Base-by-base conservation (phyloP, 169 alveolate species). In the Plasmodium relictum region DNA sequence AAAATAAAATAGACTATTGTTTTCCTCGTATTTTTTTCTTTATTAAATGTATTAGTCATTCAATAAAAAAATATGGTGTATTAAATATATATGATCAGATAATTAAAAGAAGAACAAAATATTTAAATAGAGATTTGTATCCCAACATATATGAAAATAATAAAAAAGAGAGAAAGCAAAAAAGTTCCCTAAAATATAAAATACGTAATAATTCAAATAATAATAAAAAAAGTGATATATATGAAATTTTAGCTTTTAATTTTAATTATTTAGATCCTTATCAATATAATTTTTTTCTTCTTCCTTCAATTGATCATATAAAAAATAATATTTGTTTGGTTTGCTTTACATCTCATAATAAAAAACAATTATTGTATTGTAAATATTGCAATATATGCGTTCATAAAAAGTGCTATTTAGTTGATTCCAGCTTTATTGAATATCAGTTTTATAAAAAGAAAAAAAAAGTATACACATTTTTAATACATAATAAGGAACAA, bases 131-230 rank as follows among this genome's bases (percentile, higher is more conserved):
- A 61, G 91, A 83, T 83, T 41, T 83, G 22, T 83, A 83, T 56
- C 91, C 91, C 3, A 83, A 72, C 41, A 83, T 83, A 10, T 83
- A 83, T 44, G 91, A 83, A 69, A 83, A 72, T 48, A 83, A 68
- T 56, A 83, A 83, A 48, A 83, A 83, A 73, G 91, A 83, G 45
- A 68, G 91, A 62, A 83, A 83, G 61, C 91, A 31, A 2, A 83
- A 83, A 31, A 83, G 42, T 58, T 56, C 91, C 3, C 26, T 83
- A 1, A 83, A 83, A 42, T 83, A 68, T 41, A 83, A 83, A 54
- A 44, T 44, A 24, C 50, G 72, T 12, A 68, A 70, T 45, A 70
- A 24, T 39, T 20, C 26, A 5, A 45, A 20, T 22, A 26, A 45
- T 12, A 68, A 54, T 54, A 83, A 83, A 20, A 83, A 83, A 54